A percentile compares a stretch with the other conserved stretches of the same genome.
These are phyloP conservation scores for Lablab purpureus DNA, from an alignment of 306 rosid genomes.

Conservation along the genomic window DNA sequence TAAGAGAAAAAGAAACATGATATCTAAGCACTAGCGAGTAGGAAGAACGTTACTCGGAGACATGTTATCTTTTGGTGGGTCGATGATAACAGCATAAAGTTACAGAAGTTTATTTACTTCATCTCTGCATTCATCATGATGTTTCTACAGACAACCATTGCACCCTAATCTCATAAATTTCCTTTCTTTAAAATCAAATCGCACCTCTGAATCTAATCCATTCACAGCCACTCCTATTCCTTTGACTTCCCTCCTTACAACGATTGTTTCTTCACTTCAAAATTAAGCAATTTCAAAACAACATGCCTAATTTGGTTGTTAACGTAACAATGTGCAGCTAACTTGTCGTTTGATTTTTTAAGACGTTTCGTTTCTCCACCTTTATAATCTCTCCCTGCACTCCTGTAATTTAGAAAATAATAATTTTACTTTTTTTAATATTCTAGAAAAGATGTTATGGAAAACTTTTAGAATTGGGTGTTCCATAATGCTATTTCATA, in stretches of 20 bases:
- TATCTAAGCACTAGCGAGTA: not conserved
- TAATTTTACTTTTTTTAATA: too few relatives aligned
- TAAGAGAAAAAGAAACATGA: not conserved
- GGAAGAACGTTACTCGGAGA: too few relatives aligned
- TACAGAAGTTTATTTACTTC: not conserved
- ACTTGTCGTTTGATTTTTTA: not conserved
- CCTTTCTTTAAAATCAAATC: not conserved
- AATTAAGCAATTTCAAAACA: not conserved
- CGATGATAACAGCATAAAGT: slow-evolving; percentile 19
- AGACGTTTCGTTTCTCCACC: too few relatives aligned
- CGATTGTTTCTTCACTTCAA: not conserved
- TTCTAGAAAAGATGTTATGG: too few relatives aligned
- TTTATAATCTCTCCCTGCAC: too few relatives aligned
- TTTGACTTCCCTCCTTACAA: not conserved
- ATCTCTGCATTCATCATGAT: slow-evolving; percentile 4
- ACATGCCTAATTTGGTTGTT: not conserved
- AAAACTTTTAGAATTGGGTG: too few relatives aligned
- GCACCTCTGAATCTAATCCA: not conserved
- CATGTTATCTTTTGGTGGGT: slow-evolving; percentile 30
- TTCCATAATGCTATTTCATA: too few relatives aligned
- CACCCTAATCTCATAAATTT: slow-evolving; percentile 24
- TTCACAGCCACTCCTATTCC: not conserved
- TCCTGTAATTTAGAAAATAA: too few relatives aligned
- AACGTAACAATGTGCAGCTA: not conserved
- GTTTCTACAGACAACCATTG: slow-evolving; percentile 32